Percentiles rank a stretch among this genome's conserved stretches.
Conservation (phyloP, 257 asterid genomes). For the Solanum corneliomulleri region DNA sequence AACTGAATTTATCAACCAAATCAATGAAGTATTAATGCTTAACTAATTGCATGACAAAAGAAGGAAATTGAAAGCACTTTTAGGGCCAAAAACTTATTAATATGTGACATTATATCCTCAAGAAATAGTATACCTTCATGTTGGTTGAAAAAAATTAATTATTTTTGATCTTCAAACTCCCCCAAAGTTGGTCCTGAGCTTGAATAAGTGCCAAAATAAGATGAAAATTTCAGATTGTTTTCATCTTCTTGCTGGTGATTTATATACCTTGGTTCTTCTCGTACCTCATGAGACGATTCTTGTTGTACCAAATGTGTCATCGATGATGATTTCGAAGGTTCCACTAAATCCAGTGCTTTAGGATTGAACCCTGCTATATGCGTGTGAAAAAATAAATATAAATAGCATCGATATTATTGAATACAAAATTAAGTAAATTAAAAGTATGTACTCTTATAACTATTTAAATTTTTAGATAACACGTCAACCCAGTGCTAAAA, state of each 20-base stretch:
- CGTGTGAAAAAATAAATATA: neutral
- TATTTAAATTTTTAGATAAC: neutral
- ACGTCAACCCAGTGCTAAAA: neutral
- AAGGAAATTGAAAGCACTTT: neutral
- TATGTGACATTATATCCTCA: too few relatives aligned
- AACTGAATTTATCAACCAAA: neutral
- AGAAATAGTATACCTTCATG: neutral
- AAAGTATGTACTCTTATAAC: neutral
- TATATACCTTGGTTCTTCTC: neutral
- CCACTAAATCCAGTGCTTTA: neutral
- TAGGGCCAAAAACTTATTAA: neutral
- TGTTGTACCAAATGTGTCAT: neutral
- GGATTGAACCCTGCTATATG: neutral
- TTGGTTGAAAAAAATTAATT: neutral
- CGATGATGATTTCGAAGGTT: neutral
- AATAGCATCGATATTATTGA: neutral
- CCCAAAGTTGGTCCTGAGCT: neutral
- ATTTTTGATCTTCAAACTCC: neutral
- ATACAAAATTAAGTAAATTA: neutral
- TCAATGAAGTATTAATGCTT: too few relatives aligned
- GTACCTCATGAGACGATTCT: neutral
- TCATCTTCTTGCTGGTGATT: neutral
- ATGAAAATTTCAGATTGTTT: neutral
- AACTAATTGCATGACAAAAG: neutral
- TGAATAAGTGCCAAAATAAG: neutral